These are phyloP conservation scores for Pichia sp. DNA, from an alignment of 1,139 yeast genomes.

Conservation along the genomic window DNA sequence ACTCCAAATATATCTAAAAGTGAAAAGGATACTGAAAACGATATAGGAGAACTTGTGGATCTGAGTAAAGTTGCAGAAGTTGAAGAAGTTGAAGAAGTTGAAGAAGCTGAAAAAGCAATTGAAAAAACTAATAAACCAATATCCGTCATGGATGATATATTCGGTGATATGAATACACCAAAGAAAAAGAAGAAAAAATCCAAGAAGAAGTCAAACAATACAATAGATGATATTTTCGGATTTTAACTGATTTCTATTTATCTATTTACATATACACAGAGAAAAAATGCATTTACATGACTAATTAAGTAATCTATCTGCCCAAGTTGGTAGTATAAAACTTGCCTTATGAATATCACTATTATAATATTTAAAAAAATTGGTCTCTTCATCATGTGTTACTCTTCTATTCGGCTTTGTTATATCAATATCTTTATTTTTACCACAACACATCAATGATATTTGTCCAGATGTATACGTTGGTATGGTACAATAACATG, in stretches of 20 bases:
- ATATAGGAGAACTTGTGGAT: constrained; percentile 24
- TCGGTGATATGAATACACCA: background rate
- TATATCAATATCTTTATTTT: constrained; percentile 46
- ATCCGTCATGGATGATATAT: constrained; percentile 4
- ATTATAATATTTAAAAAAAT: constrained; percentile 67
- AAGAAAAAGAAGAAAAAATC: background rate
- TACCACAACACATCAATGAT: constrained; percentile 79
- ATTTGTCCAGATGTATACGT: constrained; percentile 95
- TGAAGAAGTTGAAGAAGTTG: background rate
- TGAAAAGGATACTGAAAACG: constrained; percentile 12
- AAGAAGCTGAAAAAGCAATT: too few species aligned
- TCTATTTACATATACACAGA: background rate
- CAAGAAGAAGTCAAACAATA: constrained; percentile 36
- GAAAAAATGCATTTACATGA: background rate
- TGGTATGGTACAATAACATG: constrained; percentile 87
- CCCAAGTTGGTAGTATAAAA: constrained; percentile 87
- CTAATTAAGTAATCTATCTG: constrained; percentile 31
- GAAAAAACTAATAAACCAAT: too few species aligned
- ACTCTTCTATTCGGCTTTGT: constrained; percentile 49
- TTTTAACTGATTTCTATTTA: constrained; percentile 4
- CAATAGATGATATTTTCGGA: constrained; percentile 58
- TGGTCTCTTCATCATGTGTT: constrained; percentile 41
- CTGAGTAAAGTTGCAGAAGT: constrained; percentile 6
- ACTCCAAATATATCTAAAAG: background rate
- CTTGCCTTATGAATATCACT: constrained; percentile 67